Conservation (phyloP, 2,329 filamentous ascomycete genomes). For the Metarhizium rileyi region DNA sequence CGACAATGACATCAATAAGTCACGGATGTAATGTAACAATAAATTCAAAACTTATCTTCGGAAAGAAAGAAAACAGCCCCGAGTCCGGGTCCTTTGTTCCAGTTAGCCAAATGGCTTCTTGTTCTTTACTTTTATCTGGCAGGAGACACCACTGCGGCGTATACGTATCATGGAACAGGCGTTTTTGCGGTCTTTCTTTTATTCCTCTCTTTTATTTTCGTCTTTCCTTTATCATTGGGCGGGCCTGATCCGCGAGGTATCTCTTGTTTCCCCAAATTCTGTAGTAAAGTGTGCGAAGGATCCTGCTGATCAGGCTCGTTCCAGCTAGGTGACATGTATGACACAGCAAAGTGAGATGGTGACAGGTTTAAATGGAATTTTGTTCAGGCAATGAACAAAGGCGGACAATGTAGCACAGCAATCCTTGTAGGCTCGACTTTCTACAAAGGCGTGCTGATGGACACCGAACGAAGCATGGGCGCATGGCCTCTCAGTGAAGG, state of each 20-base stretch:
- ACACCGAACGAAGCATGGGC: neutral
- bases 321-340: no score
- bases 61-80: neutral
- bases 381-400: neutral
- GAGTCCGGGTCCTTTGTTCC: neutral
- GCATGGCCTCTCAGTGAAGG: no score
- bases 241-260: neutral
- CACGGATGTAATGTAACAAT: constrained; percentile 8
- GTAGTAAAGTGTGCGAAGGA: neutral
- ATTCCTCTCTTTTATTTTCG: neutral
- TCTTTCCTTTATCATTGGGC: neutral
- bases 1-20: constrained; percentile 10
- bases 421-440: neutral
- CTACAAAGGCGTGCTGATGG: no score
- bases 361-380: neutral
- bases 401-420: neutral
- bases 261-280: neutral
- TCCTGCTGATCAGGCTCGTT: no score
- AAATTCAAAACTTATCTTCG: constrained; percentile 1
- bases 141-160: neutral
- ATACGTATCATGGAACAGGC: constrained; percentile 6
- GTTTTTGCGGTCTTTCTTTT: neutral
- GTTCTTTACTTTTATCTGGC: constrained; percentile 11
- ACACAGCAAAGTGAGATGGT: neutral
- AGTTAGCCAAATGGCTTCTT: neutral